Conservation (phyloP, 2,329 filamentous ascomycete genomes). For the Ophiobolus disseminans region DNA sequence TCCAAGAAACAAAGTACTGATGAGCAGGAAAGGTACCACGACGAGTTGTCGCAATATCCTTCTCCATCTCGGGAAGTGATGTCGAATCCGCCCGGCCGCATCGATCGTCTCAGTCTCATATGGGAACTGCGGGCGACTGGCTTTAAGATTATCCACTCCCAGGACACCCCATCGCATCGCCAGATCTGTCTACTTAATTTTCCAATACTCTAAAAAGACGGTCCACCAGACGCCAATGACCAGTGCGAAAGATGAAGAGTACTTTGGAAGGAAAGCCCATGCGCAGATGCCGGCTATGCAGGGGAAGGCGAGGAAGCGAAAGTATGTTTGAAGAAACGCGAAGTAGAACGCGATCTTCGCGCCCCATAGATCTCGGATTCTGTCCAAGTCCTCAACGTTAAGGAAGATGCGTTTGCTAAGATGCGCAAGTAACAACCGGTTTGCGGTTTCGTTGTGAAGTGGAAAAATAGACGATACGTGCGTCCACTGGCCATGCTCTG, state of each 20-base stretch:
- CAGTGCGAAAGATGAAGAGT: slow-evolving; percentile 40
- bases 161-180: slow-evolving; percentile 44
- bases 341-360: slow-evolving; percentile 63
- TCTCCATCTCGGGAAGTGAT: slow-evolving; percentile 42
- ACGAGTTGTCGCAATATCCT: slow-evolving; percentile 37
- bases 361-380: slow-evolving; percentile 78
- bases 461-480: slow-evolving; percentile 77
- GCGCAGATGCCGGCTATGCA: slow-evolving; percentile 39
- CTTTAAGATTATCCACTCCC: slow-evolving; percentile 39
- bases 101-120: slow-evolving; percentile 35
- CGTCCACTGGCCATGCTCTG: slow-evolving; percentile 73
- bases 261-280: slow-evolving; percentile 40
- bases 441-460: slow-evolving; percentile 78
- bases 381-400: slow-evolving; percentile 70
- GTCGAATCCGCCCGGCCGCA: slow-evolving; percentile 30
- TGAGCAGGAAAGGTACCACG: slow-evolving; percentile 39
- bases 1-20: slow-evolving; percentile 37
- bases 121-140: slow-evolving; percentile 39
- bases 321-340: slow-evolving; percentile 45
- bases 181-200: slow-evolving; percentile 40
- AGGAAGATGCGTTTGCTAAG: slow-evolving; percentile 76
- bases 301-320: slow-evolving; percentile 39
- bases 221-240: slow-evolving; percentile 45
- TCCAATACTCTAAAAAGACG: slow-evolving; percentile 47
- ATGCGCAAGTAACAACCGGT: slow-evolving; percentile 75